Percentiles rank a stretch among this genome's conserved stretches.
Conservation (phyloP, 2,329 filamentous ascomycete genomes). For the Emericellopsis cladophorae region DNA sequence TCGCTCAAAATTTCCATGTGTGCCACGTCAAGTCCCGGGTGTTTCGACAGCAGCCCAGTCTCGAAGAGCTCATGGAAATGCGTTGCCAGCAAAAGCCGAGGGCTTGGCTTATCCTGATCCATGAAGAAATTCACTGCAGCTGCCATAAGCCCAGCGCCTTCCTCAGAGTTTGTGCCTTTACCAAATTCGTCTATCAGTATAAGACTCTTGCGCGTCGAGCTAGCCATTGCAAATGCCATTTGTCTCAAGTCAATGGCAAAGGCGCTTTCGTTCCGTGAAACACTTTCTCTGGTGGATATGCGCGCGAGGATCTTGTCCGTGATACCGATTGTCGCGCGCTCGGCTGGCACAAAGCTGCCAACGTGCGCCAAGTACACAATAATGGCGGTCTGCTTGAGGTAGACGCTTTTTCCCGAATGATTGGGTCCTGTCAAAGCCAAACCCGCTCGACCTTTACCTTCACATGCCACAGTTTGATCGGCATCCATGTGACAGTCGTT, state of each 20-base stretch:
- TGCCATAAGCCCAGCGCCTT: constrained; percentile 45
- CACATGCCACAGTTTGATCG: constrained; percentile 24
- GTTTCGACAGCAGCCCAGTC: constrained; percentile 37
- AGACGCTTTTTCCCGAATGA: constrained; percentile 92
- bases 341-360: constrained; percentile 82
- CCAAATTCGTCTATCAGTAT: constrained; percentile 89
- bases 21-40: constrained; percentile 40
- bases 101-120: constrained; percentile 27
- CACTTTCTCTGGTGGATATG: constrained; percentile 60
- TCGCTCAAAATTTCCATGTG: constrained; percentile 63
- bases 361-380: constrained; percentile 89
- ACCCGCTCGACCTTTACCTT: constrained; percentile 34
- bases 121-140: constrained; percentile 46
- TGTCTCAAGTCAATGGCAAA: constrained; percentile 78
- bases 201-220: constrained; percentile 65
- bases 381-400: constrained; percentile 83
- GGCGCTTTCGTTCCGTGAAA: constrained; percentile 45
- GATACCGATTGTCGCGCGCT: constrained; percentile 62
- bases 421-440: constrained; percentile 85
- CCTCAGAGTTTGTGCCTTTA: constrained; percentile 46
- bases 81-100: constrained; percentile 48
- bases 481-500: constrained; percentile 63
- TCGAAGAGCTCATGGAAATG: constrained; percentile 66
- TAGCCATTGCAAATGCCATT: constrained; percentile 61
- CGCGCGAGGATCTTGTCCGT: constrained; percentile 89